Percentiles rank a stretch among this genome's conserved stretches.
phyloP scores from a whole-genome alignment of 2,329 filamentous ascomycete genomes.

The Neonectria coccinea region DNA sequence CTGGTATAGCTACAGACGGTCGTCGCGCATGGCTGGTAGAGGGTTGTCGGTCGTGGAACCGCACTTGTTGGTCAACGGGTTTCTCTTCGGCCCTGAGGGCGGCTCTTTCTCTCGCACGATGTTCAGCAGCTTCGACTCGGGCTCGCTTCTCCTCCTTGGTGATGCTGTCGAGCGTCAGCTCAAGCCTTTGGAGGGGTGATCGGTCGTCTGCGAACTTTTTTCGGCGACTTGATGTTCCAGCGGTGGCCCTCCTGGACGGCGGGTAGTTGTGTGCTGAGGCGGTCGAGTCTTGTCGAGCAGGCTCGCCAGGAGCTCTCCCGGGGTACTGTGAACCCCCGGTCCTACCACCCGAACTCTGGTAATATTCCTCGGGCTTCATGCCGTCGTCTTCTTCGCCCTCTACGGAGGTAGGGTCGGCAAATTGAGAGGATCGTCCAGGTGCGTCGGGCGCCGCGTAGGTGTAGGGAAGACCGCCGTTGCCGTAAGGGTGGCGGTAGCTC shows the following conservation, averaged over 20 bases:
- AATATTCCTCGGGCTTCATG: conserved; percentile 45
- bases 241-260: conserved; percentile 55
- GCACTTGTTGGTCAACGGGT: conserved; percentile 35
- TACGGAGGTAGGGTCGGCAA: conserved; percentile 18
- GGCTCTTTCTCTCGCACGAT: conserved; percentile 73
- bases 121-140: conserved; percentile 84
- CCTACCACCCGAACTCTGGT: conserved; percentile 39
- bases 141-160: conserved; percentile 96
- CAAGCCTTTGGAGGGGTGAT: conserved; percentile 92
- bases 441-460: conserved; percentile 35
- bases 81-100: conserved; percentile 52
- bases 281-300: conserved; percentile 40
- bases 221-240: conserved; percentile 57
- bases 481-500: conserved; percentile 65
- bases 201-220: conserved; percentile 80
- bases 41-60: conserved; percentile 41
- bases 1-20: conserved; percentile 31
- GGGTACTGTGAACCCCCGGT: conserved; percentile 34
- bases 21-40: conserved; percentile 35
- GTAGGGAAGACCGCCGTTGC: conserved; percentile 44
- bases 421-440: conserved; percentile 22
- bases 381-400: conserved; percentile 36
- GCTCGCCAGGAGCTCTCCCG: conserved; percentile 38
- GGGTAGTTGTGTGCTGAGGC: conserved; percentile 37
- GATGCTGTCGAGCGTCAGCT: conserved; percentile 89